These are phyloP conservation scores for Solanum habrochaites DNA, from an alignment of 257 asterid genomes.

Conservation along the genomic window DNA sequence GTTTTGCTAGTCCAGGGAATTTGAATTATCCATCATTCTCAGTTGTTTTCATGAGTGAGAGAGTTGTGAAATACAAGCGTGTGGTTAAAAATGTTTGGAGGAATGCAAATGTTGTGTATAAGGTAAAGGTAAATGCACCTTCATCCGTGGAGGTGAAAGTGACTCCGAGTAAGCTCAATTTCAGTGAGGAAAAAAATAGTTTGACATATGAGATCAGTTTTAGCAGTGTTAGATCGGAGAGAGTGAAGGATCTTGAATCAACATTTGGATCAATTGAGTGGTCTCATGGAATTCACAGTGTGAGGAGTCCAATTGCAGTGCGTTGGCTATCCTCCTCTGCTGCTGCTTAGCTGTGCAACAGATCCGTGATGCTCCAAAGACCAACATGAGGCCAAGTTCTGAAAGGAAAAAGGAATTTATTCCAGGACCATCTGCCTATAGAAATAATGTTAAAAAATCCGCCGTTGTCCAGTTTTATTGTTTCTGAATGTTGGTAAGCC, in stretches of 20 bases:
- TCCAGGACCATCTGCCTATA: not conserved
- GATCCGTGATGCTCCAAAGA: not conserved
- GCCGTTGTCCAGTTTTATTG: not conserved
- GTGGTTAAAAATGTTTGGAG: conserved; percentile 62
- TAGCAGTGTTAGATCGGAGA: conserved; percentile 12
- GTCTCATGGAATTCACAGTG: conserved; percentile 58
- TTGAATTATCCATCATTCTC: conserved; percentile 87
- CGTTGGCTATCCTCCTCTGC: conserved; percentile 31
- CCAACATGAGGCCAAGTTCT: not conserved
- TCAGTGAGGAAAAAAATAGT: conserved; percentile 19
- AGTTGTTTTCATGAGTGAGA: conserved; percentile 34
- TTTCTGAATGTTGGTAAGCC: not conserved
- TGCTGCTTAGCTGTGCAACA: not conserved
- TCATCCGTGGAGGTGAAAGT: conserved; percentile 60
- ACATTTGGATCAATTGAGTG: conserved; percentile 75
- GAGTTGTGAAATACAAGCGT: conserved; percentile 48
- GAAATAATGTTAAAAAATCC: not conserved
- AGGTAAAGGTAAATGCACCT: conserved; percentile 64
- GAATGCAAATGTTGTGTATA: conserved; percentile 24
- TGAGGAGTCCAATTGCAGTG: conserved; percentile 75
- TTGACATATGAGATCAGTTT: conserved; percentile 65
- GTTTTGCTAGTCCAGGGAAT: conserved; percentile 50
- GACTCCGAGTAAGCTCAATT: conserved; percentile 49
- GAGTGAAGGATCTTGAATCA: conserved; percentile 16
- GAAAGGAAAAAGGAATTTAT: not conserved